Evolutionary conservation across 2,329 filamentous ascomycete genomes (phyloP), one percentile per base, ranked within the genome.

Genomic region (Cercospora sp.): DNA sequence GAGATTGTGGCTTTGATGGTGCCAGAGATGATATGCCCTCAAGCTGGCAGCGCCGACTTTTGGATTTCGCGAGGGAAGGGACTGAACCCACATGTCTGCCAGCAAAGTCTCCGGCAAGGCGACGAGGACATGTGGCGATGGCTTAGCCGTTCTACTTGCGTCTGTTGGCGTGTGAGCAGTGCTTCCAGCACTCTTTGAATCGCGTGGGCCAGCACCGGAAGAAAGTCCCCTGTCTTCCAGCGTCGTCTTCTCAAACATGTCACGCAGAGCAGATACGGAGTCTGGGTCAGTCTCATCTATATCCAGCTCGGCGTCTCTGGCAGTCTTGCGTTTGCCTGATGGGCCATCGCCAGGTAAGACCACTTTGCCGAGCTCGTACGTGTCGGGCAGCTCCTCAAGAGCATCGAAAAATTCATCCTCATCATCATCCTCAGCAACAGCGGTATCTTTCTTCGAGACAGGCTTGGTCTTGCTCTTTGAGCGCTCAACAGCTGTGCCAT

Each of bases 1-100:
- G 0, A 88, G 81, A 0, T 76, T 71, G 18, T 91, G 79, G 12
- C 82, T 79, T 7, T 83, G 77, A 66, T 88, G 83, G 65, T 88
- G 81, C 90, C 90, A 92, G 21, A 92, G 78, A 70, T 85, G 86
- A 73, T 91, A 92, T 1, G 88, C 83, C 13, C 87, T 84, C 57
- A 76, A 64, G 34, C 60, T 66, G 18, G 67, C 57, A 30, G 21
- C 59, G 28, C 58, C 66, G 32, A 68, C 61, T 55, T 34, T 62
- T 3, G 65, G 51, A 21, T 49, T 49, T 2, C 58, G 53, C 6
- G 66, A 60, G 7, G 66, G 51, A 3, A 63, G 61, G 18, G 66
- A 67, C 16, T 43, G 40, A n/a, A 68, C 28, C 67, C 67, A 69
- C 34, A 63, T 58, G 9, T 66, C 67, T 30, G 67, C 67, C 40